Percentiles rank a stretch among this genome's conserved stretches.
These are phyloP conservation scores for Cladorrhinum samala DNA, from an alignment of 495 filamentous ascomycete genomes.

Conservation along the genomic window DNA sequence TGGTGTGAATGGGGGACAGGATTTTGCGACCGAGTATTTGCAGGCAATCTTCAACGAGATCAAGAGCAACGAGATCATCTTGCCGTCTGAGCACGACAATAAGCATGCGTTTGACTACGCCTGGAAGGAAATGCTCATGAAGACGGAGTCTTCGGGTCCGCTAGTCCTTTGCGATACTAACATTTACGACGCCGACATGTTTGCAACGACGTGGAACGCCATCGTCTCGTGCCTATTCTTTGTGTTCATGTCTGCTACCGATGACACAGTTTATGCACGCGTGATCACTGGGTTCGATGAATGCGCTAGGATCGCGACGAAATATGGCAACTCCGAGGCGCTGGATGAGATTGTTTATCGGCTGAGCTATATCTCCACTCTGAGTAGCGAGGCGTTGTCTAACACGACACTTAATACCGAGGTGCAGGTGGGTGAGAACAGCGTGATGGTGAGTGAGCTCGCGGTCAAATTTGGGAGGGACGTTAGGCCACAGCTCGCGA, in stretches of 20 bases:
- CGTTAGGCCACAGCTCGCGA: conserved; percentile 87
- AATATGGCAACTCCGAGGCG: conserved; percentile 75
- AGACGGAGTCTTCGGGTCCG: conserved; percentile 68
- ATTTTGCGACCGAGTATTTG: conserved; percentile 82
- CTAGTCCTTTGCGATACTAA: conserved; percentile 83
- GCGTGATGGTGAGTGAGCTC: conserved; percentile 97
- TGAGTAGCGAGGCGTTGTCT: conserved; percentile 65
- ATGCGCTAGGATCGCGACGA: conserved; percentile 87
- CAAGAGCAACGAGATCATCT: conserved; percentile 86
- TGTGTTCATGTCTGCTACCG: conserved; percentile 97
- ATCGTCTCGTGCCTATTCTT: conserved; percentile 93
- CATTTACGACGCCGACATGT: conserved; percentile 95
- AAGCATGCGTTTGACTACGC: conserved; percentile 93
- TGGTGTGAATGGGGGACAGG: conserved; percentile 76
- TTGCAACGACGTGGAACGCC: conserved; percentile 90
- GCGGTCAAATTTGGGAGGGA: conserved; percentile 96
- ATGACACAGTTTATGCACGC: conserved; percentile 92
- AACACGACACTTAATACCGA: conserved; percentile 92
- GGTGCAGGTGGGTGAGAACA: conserved; percentile 84
- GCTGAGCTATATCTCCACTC: conserved; percentile 80
- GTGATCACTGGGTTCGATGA: conserved; percentile 94
- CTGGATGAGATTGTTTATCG: conserved; percentile 88
- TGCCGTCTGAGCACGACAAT: conserved; percentile 96
- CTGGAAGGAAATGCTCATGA: conserved; percentile 89
- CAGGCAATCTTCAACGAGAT: conserved; percentile 88